Evolutionary conservation across 371 early-diverging fungal genomes (phyloP), one percentile per base, ranked within the genome.

Genomic region (Polyrhizophydium stewartii): DNA sequence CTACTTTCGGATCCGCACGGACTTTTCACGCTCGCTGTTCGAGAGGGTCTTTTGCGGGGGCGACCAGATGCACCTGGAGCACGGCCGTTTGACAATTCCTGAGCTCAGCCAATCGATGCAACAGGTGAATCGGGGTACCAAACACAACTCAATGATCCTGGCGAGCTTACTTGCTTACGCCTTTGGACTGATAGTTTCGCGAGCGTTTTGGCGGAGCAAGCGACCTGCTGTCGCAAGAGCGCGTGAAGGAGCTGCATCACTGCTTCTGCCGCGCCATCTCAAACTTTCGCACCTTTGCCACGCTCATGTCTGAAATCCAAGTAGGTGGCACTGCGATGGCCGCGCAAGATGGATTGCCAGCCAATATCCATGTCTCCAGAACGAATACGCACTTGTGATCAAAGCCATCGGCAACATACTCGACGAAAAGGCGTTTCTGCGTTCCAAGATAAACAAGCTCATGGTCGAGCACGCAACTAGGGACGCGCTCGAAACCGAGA

Each of bases 351-450:
- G 38, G 38, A 6, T 16, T 37, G 38, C 38, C 19, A 21, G 7
- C 30, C 50, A 49, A 49, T 6, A 49, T 21, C 25, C 12, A 10
- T 12, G 50, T 28, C 30, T 31, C 43, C 9, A 59, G 64, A 58
- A 64, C 31, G 64, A 64, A 37, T 64, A 64, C 24, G 19, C 22
- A 16, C 25, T 64, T n/a, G 53, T 59, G 40, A 58, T 64, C 47
- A 32, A 28, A 6, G 31, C 64, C 19, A 13, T 64, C 41, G 9
- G 22, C 13, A 57, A 58, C 22, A 58, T 50, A 22, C 41, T 37
- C 22, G 30, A 64, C 33, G 64, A 64, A 41, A 64, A 58, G 52
- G 10, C 25, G 13, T 55, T 35, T 33, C 40, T 55, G 16, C 56
- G 56, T 9, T 31, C 38, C 22, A 55, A 55, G 40, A 35, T 55